Conservation (phyloP, 768 basidiomycete genomes). For the Rhizopogon vulgaris region DNA sequence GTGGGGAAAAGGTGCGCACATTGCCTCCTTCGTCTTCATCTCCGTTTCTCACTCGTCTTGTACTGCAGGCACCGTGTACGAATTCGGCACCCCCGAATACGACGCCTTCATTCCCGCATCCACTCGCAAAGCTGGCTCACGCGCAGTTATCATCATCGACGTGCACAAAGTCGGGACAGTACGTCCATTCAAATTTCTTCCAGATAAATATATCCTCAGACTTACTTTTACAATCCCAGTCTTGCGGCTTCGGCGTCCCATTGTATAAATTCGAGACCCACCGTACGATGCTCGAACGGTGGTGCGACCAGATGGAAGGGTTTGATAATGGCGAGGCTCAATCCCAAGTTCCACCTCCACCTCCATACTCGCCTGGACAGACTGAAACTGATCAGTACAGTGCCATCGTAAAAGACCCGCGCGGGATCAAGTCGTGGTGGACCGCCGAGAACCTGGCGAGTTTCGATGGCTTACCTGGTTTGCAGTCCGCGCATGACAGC, state of each 20-base stretch:
- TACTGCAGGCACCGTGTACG: conserved; percentile 46
- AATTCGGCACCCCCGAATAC: conserved; percentile 60
- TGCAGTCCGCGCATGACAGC: conserved; percentile 27
- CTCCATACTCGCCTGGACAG: conserved; percentile 2
- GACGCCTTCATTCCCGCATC: conserved; percentile 41
- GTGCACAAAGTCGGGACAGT: conserved; percentile 53
- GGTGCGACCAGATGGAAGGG: conserved; percentile 37
- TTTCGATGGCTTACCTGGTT: conserved; percentile 51
- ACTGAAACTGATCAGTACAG: neutral
- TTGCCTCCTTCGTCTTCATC: neutral
- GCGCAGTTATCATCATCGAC: conserved; percentile 55
- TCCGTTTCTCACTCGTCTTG: neutral
- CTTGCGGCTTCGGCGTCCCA: conserved; percentile 63
- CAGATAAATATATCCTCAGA: neutral
- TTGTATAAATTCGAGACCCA: conserved; percentile 51
- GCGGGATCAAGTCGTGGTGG: conserved; percentile 57
- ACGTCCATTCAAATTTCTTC: conserved; percentile 8
- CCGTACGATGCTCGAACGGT: conserved; percentile 46
- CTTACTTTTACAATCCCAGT: conserved; percentile 30
- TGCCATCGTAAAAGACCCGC: conserved; percentile 12
- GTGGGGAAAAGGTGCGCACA: conserved; percentile 46
- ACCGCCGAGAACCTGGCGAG: conserved; percentile 40
- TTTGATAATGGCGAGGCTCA: conserved; percentile 21
- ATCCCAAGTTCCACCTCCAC: neutral
- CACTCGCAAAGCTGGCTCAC: conserved; percentile 48